Evolutionary conservation across 257 asterid genomes (phyloP), one percentile per base, ranked within the genome.

Genomic region (Nicotiana tomentosiformis): DNA sequence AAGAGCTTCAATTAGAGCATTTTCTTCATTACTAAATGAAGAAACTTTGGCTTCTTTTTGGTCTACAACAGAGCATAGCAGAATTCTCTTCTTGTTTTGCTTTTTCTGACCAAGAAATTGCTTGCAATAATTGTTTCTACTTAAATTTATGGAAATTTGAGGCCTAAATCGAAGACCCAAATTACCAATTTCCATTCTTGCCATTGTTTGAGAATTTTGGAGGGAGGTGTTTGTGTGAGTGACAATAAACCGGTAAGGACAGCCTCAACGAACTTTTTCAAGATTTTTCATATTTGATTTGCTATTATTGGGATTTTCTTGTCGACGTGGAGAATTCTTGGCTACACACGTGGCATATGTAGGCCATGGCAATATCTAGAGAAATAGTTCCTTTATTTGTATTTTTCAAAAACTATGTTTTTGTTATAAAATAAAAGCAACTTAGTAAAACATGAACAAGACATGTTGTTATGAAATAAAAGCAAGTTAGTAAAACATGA

Each of bases 1-100:
- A 78, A 95, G 90, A 81, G 98, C 97, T 77, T 87, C 87, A 82
- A 95, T 86, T 32, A 95, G 87, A 10, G 85, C 83, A 77, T 77
- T 85, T 56, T 95, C 98, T 49, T 92, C 94, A 78, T 88, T 79
- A 5, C 89, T 89, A 82, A 93, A 79, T 10, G 74, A 64, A 78
- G 57, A 92, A 35, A 43, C 76, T 18, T 77, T 83, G 46, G 46
- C 49, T 9, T 64, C 33, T 70, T 78, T 81, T 86, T 86, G 69
- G 78, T 56, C 81, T 5, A 69, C 62, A 33, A 72, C 23, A 18
- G 15, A 35, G 9, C 67, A 78, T 46, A 11, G 68, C 58, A 56
- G n/a, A 62, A n/a, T 16, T 55, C 30, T 81, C 10, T 53, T 32
- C 58, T 81, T 43, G 57, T 60, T 55, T 77, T 53, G 46, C 80